A percentile compares a stretch with the other conserved stretches of the same genome.
Conservation (phyloP, 495 filamentous ascomycete species). For the Penicillium salamii region DNA sequence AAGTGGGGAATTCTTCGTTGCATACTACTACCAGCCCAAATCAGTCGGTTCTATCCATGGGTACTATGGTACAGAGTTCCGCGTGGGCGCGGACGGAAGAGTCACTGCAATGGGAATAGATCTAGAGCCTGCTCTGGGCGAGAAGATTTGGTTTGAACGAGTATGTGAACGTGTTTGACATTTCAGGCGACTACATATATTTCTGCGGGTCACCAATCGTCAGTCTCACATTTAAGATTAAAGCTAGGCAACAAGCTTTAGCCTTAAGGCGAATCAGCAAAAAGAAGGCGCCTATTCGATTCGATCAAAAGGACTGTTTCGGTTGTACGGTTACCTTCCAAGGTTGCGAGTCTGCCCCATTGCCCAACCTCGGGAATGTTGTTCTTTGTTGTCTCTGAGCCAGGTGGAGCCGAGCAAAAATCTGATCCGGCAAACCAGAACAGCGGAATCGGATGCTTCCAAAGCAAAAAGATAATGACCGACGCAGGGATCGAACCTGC, state of each 20-base stretch:
- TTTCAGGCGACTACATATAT: neutral
- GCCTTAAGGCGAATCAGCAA: neutral
- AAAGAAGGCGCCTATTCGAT: neutral
- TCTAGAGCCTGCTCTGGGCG: conserved; percentile 2
- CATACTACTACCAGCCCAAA: neutral
- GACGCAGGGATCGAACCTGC: conserved; percentile 43
- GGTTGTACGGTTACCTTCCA: too few relatives aligned
- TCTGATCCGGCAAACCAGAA: neutral
- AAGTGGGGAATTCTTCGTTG: conserved; percentile 10
- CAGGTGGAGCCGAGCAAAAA: conserved; percentile 7
- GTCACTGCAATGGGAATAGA: neutral
- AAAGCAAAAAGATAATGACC: conserved; percentile 22
- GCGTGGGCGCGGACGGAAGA: neutral
- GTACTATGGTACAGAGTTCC: conserved; percentile 2
- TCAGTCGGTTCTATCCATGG: neutral
- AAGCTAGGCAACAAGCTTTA: too few relatives aligned
- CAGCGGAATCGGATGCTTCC: neutral
- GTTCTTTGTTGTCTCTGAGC: too few relatives aligned
- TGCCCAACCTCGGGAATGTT: too few relatives aligned
- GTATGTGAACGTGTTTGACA: neutral
- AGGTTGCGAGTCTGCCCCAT: too few relatives aligned
- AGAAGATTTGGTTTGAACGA: conserved; percentile 6
- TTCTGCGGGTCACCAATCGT: too few relatives aligned
- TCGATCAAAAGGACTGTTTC: too few relatives aligned
- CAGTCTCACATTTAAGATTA: too few relatives aligned